Conservation (phyloP, 441 rosid species). For the Gossypium lobatum region DNA sequence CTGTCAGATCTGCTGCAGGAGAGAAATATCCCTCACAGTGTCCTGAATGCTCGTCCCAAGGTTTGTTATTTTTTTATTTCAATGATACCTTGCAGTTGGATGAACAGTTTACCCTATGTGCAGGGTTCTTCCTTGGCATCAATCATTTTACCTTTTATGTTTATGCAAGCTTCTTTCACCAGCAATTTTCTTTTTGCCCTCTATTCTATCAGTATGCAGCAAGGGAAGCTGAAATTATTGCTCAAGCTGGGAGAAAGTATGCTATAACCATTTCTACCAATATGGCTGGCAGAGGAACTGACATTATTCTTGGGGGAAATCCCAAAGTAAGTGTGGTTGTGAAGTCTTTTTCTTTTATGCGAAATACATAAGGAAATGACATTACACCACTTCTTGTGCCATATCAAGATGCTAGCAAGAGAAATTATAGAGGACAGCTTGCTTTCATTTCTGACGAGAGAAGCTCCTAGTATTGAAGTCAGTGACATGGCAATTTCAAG, state of each 20-base stretch:
- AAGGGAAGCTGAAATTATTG: slow-evolving; percentile 88
- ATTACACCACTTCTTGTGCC: slow-evolving; percentile 5
- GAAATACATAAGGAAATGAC: slow-evolving; percentile 6
- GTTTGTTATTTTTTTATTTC: slow-evolving; percentile 30
- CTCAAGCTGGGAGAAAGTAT: slow-evolving; percentile 89
- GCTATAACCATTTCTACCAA: slow-evolving; percentile 95
- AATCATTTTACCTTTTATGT: not conserved
- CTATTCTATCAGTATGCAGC: slow-evolving; percentile 71
- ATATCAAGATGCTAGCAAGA: slow-evolving; percentile 77
- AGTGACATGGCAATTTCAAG: slow-evolving; percentile 41
- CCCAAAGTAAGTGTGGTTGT: slow-evolving; percentile 55
- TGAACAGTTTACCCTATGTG: slow-evolving; percentile 7
- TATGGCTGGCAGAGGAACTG: slow-evolving; percentile 99
- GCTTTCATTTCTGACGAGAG: slow-evolving; percentile 70
- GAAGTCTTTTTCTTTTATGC: slow-evolving; percentile 7
- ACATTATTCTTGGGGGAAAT: slow-evolving; percentile 93
- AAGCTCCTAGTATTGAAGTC: slow-evolving; percentile 42
- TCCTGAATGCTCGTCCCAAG: slow-evolving; percentile 95
- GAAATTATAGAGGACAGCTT: slow-evolving; percentile 80
- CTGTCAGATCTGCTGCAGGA: slow-evolving; percentile 85
- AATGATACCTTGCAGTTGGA: slow-evolving; percentile 7
- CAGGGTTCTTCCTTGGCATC: not conserved
- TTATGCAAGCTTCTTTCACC: slow-evolving; percentile 12
- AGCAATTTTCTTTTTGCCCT: slow-evolving; percentile 1
- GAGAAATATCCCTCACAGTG: slow-evolving; percentile 81